Conservation (phyloP, 106 monocot species). For the Dactylorhiza incarnata region DNA sequence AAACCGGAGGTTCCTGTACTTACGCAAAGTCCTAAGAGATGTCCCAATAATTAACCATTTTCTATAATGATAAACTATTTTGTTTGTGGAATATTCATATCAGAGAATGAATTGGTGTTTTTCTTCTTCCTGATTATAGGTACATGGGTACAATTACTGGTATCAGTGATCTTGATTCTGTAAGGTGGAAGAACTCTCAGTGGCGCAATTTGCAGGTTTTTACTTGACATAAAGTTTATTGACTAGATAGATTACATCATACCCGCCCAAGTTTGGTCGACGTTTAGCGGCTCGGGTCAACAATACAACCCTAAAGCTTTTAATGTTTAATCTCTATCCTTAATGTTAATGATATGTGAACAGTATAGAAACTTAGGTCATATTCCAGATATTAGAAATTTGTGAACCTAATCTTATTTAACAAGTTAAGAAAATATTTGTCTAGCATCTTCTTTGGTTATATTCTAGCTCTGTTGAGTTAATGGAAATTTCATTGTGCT, state of each 20-base stretch:
- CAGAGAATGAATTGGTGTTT: background rate
- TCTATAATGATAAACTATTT: no score
- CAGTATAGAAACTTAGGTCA: background rate
- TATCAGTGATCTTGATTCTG: constrained; percentile 80
- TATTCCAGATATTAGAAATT: background rate
- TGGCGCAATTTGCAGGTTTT: constrained; percentile 94
- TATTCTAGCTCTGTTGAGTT: background rate
- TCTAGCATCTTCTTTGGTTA: background rate
- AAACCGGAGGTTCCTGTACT: no score
- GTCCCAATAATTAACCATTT: no score
- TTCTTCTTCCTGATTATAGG: constrained; percentile 27
- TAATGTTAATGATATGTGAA: background rate
- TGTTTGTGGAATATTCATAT: no score
- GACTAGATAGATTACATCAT: background rate
- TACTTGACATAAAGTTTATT: background rate
- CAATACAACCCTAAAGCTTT: background rate
- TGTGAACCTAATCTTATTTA: background rate
- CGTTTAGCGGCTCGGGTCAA: background rate
- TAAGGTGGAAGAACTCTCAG: constrained; percentile 92
- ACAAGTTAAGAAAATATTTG: background rate
- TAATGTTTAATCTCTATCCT: background rate
- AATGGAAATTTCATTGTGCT: no score
- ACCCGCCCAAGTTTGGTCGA: background rate
- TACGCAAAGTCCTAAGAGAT: no score
- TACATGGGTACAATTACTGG: constrained; percentile 98